phyloP scores from a whole-genome alignment of 108 stramenopile genomes.

The Discostella stelligeroides region DNA sequence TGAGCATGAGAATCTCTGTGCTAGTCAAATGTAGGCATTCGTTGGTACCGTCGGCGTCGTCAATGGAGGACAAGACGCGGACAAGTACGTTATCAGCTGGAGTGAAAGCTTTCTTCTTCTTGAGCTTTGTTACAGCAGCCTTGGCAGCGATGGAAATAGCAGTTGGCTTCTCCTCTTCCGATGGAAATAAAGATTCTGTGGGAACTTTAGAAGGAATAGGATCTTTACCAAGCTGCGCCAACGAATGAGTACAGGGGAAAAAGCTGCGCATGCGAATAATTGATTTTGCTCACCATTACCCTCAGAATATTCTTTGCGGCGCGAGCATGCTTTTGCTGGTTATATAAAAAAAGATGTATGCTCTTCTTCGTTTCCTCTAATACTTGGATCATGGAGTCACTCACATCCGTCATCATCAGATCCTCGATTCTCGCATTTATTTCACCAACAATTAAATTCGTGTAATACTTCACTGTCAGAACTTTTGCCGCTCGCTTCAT shows the following conservation, averaged over 20 bases:
- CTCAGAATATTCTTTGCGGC: slow-evolving; percentile 58
- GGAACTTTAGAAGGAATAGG: slow-evolving; percentile 41
- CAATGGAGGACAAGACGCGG: slow-evolving; percentile 30
- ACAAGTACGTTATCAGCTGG: slow-evolving; percentile 46
- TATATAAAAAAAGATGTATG: slow-evolving; percentile 32
- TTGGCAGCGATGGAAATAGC: slow-evolving; percentile 24
- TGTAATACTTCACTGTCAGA: slow-evolving; percentile 17
- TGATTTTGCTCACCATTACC: slow-evolving; percentile 21
- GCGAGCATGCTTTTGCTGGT: slow-evolving; percentile 17
- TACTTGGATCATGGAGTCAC: slow-evolving; percentile 13
- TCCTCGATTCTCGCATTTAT: slow-evolving; percentile 28
- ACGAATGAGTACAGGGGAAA: neutral
- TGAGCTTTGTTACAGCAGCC: slow-evolving; percentile 39
- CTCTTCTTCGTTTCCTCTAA: slow-evolving; percentile 31
- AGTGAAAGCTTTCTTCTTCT: slow-evolving; percentile 36
- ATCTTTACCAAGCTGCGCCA: slow-evolving; percentile 47
- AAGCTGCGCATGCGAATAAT: neutral
- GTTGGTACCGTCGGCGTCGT: slow-evolving; percentile 25
- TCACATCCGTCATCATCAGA: slow-evolving; percentile 25
- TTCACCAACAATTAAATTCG: slow-evolving; percentile 25
- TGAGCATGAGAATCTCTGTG: slow-evolving; percentile 62
- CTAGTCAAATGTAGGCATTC: slow-evolving; percentile 43
- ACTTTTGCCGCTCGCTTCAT: slow-evolving; percentile 25
- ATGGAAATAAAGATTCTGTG: slow-evolving; percentile 33
- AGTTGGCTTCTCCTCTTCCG: slow-evolving; percentile 23